phyloP scores from a whole-genome alignment of 371 early-diverging fungal species.

The Mortierella sp. region DNA sequence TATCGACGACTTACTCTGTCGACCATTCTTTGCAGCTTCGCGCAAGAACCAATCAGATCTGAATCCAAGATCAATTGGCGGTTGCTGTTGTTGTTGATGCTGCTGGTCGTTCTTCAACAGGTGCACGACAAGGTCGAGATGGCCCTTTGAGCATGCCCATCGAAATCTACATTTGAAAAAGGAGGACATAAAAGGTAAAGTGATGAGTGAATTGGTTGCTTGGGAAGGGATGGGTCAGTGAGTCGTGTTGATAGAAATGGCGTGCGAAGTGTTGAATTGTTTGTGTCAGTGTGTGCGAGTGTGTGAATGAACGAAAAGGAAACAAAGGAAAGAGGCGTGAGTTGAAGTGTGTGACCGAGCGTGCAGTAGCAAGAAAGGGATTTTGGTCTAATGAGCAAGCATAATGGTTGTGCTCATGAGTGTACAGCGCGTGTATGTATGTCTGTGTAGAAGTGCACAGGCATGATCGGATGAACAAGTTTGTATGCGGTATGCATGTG shows the following conservation, averaged over 20 bases:
- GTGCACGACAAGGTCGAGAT: conserved; percentile 29
- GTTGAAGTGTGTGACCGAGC: background rate
- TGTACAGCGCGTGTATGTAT: background rate
- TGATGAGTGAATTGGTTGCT: background rate
- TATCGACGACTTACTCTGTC: conserved; percentile 29
- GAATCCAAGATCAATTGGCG: conserved; percentile 40
- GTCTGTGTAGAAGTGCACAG: background rate
- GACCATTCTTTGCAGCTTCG: conserved; percentile 51
- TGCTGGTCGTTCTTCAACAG: conserved; percentile 24
- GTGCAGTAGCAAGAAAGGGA: background rate
- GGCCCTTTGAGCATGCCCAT: conserved; percentile 57
- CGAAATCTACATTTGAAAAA: conserved; percentile 41
- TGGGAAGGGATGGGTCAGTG: background rate
- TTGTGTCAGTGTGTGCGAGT: background rate
- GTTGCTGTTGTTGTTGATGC: background rate
- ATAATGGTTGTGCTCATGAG: background rate
- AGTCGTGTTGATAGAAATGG: background rate
- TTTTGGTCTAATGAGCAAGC: background rate
- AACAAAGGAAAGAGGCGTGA: background rate
- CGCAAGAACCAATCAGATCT: conserved; percentile 54
- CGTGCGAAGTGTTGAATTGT: background rate
- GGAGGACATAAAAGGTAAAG: background rate
- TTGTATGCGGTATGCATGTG: background rate
- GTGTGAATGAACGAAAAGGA: background rate
- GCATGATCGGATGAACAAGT: conserved; percentile 6